Evolutionary conservation across 106 monocot genomes (phyloP).

Genomic region (Cymbidium sinense): DNA sequence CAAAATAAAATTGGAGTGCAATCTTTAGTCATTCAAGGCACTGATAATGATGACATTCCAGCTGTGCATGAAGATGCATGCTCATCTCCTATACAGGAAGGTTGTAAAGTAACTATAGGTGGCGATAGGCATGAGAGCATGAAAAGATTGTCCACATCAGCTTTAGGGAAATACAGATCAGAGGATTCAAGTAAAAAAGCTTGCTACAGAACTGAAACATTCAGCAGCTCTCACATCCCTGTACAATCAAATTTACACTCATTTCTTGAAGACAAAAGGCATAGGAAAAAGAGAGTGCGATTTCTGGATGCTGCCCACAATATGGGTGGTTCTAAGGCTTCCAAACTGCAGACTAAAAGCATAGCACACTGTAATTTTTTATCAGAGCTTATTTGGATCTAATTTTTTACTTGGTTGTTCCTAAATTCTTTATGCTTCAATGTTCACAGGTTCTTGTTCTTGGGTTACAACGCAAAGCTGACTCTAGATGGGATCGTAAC

Average conservation of each 20-base stretch:
- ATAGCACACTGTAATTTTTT: conserved; percentile 15
- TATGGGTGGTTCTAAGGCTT: conserved; percentile 10
- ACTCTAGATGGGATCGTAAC: conserved; percentile 7
- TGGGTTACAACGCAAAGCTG: conserved; percentile 17
- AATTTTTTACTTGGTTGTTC: background rate
- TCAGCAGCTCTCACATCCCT: background rate
- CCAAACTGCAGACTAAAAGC: conserved; percentile 14
- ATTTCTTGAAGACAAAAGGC: conserved; percentile 9
- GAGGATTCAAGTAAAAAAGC: background rate
- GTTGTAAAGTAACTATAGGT: conserved; percentile 11
- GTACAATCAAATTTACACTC: conserved; percentile 5
- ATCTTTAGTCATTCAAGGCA: conserved; percentile 1
- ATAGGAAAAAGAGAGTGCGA: conserved; percentile 38
- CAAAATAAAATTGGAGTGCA: background rate
- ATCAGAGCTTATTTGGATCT: background rate
- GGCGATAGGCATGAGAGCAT: conserved; percentile 12
- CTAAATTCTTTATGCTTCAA: conserved; percentile 4
- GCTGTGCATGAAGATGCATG: conserved; percentile 15
- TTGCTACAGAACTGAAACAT: conserved; percentile 1
- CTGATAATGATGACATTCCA: conserved; percentile 12
- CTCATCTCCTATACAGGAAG: conserved; percentile 16
- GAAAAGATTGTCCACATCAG: conserved; percentile 7
- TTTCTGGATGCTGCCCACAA: conserved; percentile 41
- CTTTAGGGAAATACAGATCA: conserved; percentile 6
- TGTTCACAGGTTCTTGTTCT: conserved; percentile 29